Percentiles rank a stretch among this genome's conserved stretches.
Evolutionary conservation across 768 basidiomycete species (phyloP).

Genomic region (Trametes cinnabarina): DNA sequence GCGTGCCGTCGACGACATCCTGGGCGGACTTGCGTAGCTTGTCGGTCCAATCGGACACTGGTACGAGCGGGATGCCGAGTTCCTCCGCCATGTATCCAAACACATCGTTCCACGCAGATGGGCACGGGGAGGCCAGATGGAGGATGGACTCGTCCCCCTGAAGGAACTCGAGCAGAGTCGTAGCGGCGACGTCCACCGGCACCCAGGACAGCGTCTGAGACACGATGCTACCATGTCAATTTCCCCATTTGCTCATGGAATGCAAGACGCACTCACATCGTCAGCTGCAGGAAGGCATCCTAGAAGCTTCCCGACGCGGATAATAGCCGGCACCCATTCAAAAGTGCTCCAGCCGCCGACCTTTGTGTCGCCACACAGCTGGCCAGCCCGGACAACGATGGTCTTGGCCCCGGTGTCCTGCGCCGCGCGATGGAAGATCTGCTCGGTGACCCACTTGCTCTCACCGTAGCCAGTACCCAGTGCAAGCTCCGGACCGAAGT

Average conservation of each 20-base stretch:
- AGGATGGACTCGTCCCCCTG: slow-evolving; percentile 23
- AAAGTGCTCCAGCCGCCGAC: slow-evolving; percentile 43
- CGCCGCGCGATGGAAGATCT: slow-evolving; percentile 35
- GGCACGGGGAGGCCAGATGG: slow-evolving; percentile 41
- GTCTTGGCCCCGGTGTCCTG: slow-evolving; percentile 36
- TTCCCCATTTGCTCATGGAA: too few species aligned
- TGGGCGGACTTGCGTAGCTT: slow-evolving; percentile 16
- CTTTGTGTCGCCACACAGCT: slow-evolving; percentile 40
- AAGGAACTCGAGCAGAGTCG: slow-evolving; percentile 33
- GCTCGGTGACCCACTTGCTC: slow-evolving; percentile 44
- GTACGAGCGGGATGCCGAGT: slow-evolving; percentile 31
- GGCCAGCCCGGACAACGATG: slow-evolving; percentile 44
- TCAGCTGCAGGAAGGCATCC: slow-evolving; percentile 30
- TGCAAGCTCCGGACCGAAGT: slow-evolving; percentile 32
- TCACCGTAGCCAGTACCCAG: slow-evolving; percentile 46
- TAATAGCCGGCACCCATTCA: slow-evolving; percentile 48
- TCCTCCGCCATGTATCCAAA: slow-evolving; percentile 25
- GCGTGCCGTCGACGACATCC: not conserved
- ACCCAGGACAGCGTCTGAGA: slow-evolving; percentile 42
- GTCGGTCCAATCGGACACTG: slow-evolving; percentile 37
- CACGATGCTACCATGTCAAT: not conserved
- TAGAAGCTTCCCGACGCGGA: slow-evolving; percentile 27
- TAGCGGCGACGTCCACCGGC: slow-evolving; percentile 39
- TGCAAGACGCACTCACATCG: slow-evolving; percentile 31
- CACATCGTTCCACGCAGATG: slow-evolving; percentile 33